Percentiles rank a stretch among this genome's conserved stretches.
These are phyloP conservation scores for Chara braunii DNA, from an alignment of 139 green algal species.

Conservation along the genomic window DNA sequence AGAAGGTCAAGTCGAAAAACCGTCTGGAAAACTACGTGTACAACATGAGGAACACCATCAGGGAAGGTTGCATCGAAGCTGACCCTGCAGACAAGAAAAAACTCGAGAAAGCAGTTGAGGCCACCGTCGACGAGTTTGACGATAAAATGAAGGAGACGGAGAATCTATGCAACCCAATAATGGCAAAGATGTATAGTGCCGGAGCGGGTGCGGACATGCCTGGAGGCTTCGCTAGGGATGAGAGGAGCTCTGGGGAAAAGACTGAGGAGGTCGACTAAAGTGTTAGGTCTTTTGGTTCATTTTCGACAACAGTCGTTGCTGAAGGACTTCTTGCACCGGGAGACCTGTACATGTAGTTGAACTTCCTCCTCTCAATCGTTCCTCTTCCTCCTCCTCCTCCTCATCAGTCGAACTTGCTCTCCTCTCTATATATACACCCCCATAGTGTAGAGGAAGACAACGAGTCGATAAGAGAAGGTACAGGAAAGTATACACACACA, in stretches of 20 bases:
- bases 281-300: too few species aligned
- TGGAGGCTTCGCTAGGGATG: not conserved
- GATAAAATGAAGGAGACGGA: conserved; percentile 93
- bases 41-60: conserved; percentile 87
- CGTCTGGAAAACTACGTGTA: conserved; percentile 77
- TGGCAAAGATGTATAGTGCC: conserved; percentile 58
- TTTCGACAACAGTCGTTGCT: too few species aligned
- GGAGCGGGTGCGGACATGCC: not conserved
- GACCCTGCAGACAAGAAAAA: conserved; percentile 70
- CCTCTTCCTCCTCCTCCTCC: too few species aligned
- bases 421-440: too few species aligned
- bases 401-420: too few species aligned
- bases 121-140: conserved; percentile 85
- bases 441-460: too few species aligned
- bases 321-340: too few species aligned
- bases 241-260: not conserved
- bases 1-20: conserved; percentile 87
- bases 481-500: too few species aligned
- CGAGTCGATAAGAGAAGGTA: too few species aligned
- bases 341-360: too few species aligned
- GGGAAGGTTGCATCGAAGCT: conserved; percentile 78
- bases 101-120: conserved; percentile 73
- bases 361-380: too few species aligned
- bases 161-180: conserved; percentile 79
- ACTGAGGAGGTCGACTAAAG: conserved; percentile 17